Conservation (phyloP, 352 stramenopile genomes). For the Elongisporangium prolatum region DNA sequence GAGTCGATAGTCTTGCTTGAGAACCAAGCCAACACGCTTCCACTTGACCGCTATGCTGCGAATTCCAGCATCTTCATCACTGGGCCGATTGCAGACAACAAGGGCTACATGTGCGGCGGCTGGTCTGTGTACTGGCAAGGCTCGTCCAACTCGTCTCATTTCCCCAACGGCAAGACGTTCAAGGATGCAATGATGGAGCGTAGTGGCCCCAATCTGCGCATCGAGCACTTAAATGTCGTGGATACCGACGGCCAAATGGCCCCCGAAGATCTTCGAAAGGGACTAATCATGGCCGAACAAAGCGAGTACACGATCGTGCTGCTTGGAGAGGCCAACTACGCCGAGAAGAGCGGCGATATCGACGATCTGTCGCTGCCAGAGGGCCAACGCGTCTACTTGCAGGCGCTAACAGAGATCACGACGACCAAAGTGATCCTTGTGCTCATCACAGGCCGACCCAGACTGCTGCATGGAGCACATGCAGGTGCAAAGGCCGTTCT, state of each 20-base stretch:
- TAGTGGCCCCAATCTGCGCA: slow-evolving; percentile 1
- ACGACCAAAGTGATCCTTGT: slow-evolving; percentile 68
- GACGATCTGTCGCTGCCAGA: slow-evolving; percentile 41
- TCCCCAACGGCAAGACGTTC: slow-evolving; percentile 58
- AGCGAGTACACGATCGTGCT: slow-evolving; percentile 71
- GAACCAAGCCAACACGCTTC: slow-evolving; percentile 48
- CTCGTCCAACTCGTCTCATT: slow-evolving; percentile 45
- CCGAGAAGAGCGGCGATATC: slow-evolving; percentile 81
- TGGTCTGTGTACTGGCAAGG: slow-evolving; percentile 76
- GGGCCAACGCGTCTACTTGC: slow-evolving; percentile 58
- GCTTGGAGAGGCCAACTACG: slow-evolving; percentile 75
- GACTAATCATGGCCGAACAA: slow-evolving; percentile 32
- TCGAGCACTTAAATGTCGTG: slow-evolving; percentile 42
- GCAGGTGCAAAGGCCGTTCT: slow-evolving; percentile 51
- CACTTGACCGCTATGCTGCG: slow-evolving; percentile 14
- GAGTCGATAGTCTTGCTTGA: slow-evolving; percentile 81
- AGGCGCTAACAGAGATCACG: slow-evolving; percentile 41
- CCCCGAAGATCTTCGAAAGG: slow-evolving; percentile 29
- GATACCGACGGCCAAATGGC: slow-evolving; percentile 39
- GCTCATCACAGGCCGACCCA: slow-evolving; percentile 57
- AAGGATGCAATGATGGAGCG: slow-evolving; percentile 32
- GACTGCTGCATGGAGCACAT: slow-evolving; percentile 45
- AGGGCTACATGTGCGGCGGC: slow-evolving; percentile 60
- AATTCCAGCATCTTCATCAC: slow-evolving; percentile 51
- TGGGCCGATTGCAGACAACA: slow-evolving; percentile 57